Evolutionary conservation across 805 yeast species (phyloP).

Genomic region (Kodamaea sagamina): DNA sequence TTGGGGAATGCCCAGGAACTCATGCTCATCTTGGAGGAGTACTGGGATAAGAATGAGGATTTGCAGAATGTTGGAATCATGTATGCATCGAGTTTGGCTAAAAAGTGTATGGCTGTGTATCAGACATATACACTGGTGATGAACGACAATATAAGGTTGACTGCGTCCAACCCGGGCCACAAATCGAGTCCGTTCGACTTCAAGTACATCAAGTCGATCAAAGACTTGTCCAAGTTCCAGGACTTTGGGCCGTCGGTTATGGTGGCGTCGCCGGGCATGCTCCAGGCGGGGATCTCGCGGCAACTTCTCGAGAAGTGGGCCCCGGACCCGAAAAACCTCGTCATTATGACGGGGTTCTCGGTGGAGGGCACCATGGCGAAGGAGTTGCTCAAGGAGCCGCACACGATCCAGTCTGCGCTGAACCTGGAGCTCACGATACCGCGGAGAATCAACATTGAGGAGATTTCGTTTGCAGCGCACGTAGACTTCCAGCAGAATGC

Average conservation of each 20-base stretch:
- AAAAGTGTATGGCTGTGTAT: constrained; percentile 95
- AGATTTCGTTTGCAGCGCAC: constrained; percentile 98
- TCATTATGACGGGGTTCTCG: constrained; percentile 92
- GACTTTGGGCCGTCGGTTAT: constrained; percentile 96
- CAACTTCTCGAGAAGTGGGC: constrained; percentile 94
- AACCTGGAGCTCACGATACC: constrained; percentile 85
- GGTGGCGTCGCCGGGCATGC: constrained; percentile 97
- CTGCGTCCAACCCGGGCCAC: constrained; percentile 38
- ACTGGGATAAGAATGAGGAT: constrained; percentile 85
- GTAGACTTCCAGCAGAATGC: constrained; percentile 95
- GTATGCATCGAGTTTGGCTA: constrained; percentile 90
- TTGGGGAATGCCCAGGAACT: constrained; percentile 96
- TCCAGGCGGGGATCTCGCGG: constrained; percentile 93
- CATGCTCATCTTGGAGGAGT: constrained; percentile 86
- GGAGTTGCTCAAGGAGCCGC: constrained; percentile 81
- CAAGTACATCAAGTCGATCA: constrained; percentile 77
- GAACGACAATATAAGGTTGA: constrained; percentile 85
- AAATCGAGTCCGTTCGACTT: constrained; percentile 82
- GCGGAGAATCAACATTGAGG: constrained; percentile 83
- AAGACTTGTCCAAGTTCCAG: constrained; percentile 79
- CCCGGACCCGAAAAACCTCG: constrained; percentile 89
- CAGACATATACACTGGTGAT: constrained; percentile 96
- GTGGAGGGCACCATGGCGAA: constrained; percentile 99
- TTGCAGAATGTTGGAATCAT: constrained; percentile 79
- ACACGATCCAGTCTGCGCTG: constrained; percentile 78